Percentiles rank a stretch among this genome's conserved stretches.
phyloP scores from a whole-genome alignment of 345 rosid genomes.

The Camelina neglecta region DNA sequence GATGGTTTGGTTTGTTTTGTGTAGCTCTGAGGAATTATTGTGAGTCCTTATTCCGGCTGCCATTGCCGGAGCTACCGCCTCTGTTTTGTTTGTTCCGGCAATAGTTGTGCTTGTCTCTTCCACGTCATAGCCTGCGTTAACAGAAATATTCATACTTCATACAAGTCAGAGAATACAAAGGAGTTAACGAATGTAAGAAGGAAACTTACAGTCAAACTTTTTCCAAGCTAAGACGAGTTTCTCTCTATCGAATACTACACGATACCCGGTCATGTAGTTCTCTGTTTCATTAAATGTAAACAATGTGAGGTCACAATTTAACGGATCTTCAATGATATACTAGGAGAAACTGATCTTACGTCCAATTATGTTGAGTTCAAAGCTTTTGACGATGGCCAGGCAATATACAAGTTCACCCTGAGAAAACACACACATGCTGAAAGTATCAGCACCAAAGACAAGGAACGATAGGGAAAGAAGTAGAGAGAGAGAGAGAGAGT shows the following conservation, averaged over 20 bases:
- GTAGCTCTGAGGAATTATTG: slow-evolving; percentile 45
- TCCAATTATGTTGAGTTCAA: slow-evolving; percentile 75
- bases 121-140: slow-evolving; percentile 63
- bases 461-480: slow-evolving; percentile 14
- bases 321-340: neutral
- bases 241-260: slow-evolving; percentile 79
- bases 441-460: slow-evolving; percentile 5
- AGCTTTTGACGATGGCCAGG: slow-evolving; percentile 73
- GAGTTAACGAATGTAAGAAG: neutral
- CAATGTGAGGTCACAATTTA: slow-evolving; percentile 5
- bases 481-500: slow-evolving; percentile 9
- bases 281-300: slow-evolving; percentile 53
- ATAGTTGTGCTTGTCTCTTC: slow-evolving; percentile 47
- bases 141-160: slow-evolving; percentile 18
- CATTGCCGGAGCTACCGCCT: slow-evolving; percentile 64
- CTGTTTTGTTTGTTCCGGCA: slow-evolving; percentile 49
- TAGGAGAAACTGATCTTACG: slow-evolving; percentile 52
- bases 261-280: slow-evolving; percentile 87
- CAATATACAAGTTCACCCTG: slow-evolving; percentile 72
- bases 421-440: slow-evolving; percentile 22
- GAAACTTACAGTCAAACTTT: slow-evolving; percentile 70
- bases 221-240: slow-evolving; percentile 77
- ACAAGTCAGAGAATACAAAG: neutral
- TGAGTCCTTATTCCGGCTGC: slow-evolving; percentile 60
- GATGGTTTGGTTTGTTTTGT: slow-evolving; percentile 40